phyloP scores from a whole-genome alignment of 2,329 filamentous ascomycete species.

The Pestalotiopsis sp. region DNA sequence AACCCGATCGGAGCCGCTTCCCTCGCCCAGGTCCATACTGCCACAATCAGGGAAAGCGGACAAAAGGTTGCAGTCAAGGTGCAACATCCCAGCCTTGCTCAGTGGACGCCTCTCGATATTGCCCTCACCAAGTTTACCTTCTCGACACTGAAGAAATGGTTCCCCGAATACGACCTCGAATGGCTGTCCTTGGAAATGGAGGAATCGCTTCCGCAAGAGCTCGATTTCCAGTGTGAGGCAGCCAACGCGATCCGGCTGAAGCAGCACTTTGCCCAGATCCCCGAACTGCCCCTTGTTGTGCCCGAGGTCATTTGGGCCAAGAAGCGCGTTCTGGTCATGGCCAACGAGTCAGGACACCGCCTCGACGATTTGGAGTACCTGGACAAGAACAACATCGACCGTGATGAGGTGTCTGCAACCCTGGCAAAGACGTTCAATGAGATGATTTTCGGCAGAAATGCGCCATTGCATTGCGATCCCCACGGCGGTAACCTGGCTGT shows the following conservation, averaged over 20 bases:
- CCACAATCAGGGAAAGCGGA: slow-evolving; percentile 78
- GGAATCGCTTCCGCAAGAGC: slow-evolving; percentile 82
- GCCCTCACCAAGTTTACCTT: slow-evolving; percentile 88
- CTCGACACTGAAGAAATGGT: slow-evolving; percentile 85
- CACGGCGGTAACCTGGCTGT: slow-evolving; percentile 97
- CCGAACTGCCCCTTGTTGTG: slow-evolving; percentile 80
- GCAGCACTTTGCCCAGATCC: slow-evolving; percentile 77
- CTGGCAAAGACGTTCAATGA: slow-evolving; percentile 95
- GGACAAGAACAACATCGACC: slow-evolving; percentile 83
- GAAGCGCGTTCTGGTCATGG: slow-evolving; percentile 91
- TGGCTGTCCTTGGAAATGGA: slow-evolving; percentile 97
- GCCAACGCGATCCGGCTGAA: slow-evolving; percentile 79
- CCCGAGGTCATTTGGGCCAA: slow-evolving; percentile 89
- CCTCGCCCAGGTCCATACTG: slow-evolving; percentile 90
- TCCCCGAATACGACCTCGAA: slow-evolving; percentile 96
- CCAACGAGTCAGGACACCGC: slow-evolving; percentile 82
- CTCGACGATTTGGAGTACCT: slow-evolving; percentile 89
- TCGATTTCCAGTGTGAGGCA: slow-evolving; percentile 87
- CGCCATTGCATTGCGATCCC: slow-evolving; percentile 93
- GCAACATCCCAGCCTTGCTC: slow-evolving; percentile 85
- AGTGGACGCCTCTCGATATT: slow-evolving; percentile 89
- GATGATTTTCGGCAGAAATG: slow-evolving; percentile 93
- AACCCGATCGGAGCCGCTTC: slow-evolving; percentile 90
- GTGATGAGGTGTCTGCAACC: slow-evolving; percentile 92
- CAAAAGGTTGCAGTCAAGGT: slow-evolving; percentile 95